Evolutionary conservation across 768 basidiomycete genomes (phyloP).

Genomic region (Cystofilobasidium bisporidii): DNA sequence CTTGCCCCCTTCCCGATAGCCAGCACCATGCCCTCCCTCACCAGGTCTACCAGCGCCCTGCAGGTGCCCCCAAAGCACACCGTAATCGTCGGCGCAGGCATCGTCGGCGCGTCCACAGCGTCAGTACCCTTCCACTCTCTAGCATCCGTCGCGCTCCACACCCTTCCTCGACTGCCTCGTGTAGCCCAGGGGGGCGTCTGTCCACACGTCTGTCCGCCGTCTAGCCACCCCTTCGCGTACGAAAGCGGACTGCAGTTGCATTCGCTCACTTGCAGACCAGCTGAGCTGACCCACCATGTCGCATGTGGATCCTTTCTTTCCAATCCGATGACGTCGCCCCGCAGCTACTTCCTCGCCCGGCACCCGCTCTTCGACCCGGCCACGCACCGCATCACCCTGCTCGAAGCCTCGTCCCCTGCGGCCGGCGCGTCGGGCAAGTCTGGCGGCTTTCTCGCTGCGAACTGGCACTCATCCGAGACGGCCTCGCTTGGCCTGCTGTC

Average conservation of each 20-base stretch:
- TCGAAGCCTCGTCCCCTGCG: constrained; percentile 33
- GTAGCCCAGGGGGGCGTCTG: neutral
- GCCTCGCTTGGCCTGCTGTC: constrained; percentile 19
- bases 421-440: constrained; percentile 63
- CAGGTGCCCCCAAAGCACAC: neutral
- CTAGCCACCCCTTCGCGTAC: too few relatives aligned
- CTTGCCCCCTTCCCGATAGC: neutral
- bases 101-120: constrained; percentile 21
- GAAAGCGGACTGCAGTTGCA: too few relatives aligned
- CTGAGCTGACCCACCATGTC: too few relatives aligned
- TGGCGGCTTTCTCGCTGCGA: constrained; percentile 55
- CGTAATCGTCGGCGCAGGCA: constrained; percentile 20
- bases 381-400: constrained; percentile 27
- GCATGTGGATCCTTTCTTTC: too few relatives aligned
- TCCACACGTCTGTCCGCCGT: too few relatives aligned
- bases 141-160: neutral
- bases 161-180: neutral
- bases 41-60: neutral
- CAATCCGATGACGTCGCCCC: too few relatives aligned
- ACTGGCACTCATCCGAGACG: constrained; percentile 22
- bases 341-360: constrained; percentile 44
- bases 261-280: too few relatives aligned
- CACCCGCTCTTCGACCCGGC: constrained; percentile 42
- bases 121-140: neutral
- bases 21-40: neutral